Percentiles rank a stretch among this genome's conserved stretches.
Conservation (phyloP, 2,329 filamentous ascomycete genomes). For the Penicillium sp. region DNA sequence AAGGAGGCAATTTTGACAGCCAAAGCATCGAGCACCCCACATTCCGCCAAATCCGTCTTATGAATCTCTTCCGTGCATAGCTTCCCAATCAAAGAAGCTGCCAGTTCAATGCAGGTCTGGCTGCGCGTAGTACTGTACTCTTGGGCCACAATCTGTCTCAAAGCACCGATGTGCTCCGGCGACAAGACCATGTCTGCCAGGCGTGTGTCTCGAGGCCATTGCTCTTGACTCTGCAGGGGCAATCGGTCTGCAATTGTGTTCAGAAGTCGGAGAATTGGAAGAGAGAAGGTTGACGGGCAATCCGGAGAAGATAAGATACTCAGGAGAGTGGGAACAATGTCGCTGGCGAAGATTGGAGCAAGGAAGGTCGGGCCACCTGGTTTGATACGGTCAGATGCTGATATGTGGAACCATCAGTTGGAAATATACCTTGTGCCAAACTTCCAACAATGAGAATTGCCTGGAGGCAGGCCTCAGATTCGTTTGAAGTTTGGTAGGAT, state of each 20-base stretch:
- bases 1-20: conserved; percentile 71
- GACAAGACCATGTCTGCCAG: conserved; percentile 67
- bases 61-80: conserved; percentile 69
- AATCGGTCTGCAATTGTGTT: conserved; percentile 69
- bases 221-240: conserved; percentile 52
- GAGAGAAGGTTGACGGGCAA: conserved; percentile 64
- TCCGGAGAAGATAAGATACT: conserved; percentile 65
- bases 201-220: conserved; percentile 49
- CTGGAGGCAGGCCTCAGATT: conserved; percentile 70
- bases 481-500: conserved; percentile 51
- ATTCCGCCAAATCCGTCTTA: conserved; percentile 68
- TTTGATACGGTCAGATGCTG: conserved; percentile 19
- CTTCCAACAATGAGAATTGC: conserved; percentile 82
- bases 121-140: conserved; percentile 51
- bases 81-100: conserved; percentile 53
- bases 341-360: conserved; percentile 66
- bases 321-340: conserved; percentile 68
- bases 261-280: conserved; percentile 72
- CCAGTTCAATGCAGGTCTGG: conserved; percentile 50
- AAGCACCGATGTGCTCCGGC: conserved; percentile 57
- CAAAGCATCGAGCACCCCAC: conserved; percentile 74
- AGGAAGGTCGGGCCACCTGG: conserved; percentile 79
- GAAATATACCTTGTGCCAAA: conserved; percentile 69
- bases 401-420: background rate
- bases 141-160: conserved; percentile 65